phyloP scores from a whole-genome alignment of 345 rosid genomes.

The Gossypium arboreum region DNA sequence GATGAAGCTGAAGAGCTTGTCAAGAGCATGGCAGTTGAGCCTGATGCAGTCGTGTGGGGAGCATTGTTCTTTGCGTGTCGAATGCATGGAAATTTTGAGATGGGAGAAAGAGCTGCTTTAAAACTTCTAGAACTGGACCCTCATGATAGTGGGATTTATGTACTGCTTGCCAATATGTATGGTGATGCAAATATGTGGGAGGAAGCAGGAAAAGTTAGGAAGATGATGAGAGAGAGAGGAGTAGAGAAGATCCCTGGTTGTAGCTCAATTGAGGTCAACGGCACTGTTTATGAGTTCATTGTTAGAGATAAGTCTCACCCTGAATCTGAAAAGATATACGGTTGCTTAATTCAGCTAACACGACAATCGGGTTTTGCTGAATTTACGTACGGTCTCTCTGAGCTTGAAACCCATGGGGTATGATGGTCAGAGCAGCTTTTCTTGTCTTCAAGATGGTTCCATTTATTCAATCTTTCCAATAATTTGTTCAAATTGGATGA shows the following conservation, averaged over 20 bases:
- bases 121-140: slow-evolving; percentile 84
- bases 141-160: slow-evolving; percentile 68
- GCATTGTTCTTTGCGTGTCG: slow-evolving; percentile 59
- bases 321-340: slow-evolving; percentile 41
- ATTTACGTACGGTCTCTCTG: slow-evolving; percentile 12
- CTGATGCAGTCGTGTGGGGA: slow-evolving; percentile 82
- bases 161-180: slow-evolving; percentile 69
- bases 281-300: slow-evolving; percentile 57
- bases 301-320: slow-evolving; percentile 68
- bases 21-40: slow-evolving; percentile 63
- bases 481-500: neutral
- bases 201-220: slow-evolving; percentile 55
- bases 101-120: slow-evolving; percentile 71
- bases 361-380: slow-evolving; percentile 32
- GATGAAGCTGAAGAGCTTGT: slow-evolving; percentile 71
- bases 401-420: slow-evolving; percentile 15
- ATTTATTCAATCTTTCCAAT: neutral
- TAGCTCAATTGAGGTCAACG: slow-evolving; percentile 67
- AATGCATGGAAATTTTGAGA: slow-evolving; percentile 49
- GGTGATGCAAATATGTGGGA: slow-evolving; percentile 75
- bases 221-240: slow-evolving; percentile 65
- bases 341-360: slow-evolving; percentile 48
- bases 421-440: neutral
- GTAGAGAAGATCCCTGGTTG: slow-evolving; percentile 81
- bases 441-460: neutral